Evolutionary conservation across 768 basidiomycete species (phyloP).

Genomic region (Auricularia heimuer): DNA sequence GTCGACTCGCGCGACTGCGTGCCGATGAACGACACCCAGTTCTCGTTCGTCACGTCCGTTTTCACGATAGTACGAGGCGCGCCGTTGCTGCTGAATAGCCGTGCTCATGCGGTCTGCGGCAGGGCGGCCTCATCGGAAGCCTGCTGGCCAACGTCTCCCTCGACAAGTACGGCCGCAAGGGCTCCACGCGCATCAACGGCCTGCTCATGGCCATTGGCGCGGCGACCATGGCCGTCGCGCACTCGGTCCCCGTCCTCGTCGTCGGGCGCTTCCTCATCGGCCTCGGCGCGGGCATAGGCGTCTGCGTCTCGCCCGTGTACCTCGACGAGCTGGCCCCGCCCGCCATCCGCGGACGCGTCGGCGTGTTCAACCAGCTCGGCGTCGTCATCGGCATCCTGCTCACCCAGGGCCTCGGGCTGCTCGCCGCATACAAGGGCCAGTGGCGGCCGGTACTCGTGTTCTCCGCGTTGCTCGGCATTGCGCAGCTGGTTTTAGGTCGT

Average conservation of each 20-base stretch:
- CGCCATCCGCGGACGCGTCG: constrained; percentile 63
- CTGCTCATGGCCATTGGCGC: constrained; percentile 48
- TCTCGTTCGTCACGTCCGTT: constrained; percentile 74
- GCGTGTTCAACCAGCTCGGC: constrained; percentile 70
- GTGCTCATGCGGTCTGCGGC: constrained; percentile 3
- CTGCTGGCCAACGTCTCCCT: constrained; percentile 55
- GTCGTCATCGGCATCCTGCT: constrained; percentile 81
- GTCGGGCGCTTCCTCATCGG: constrained; percentile 65
- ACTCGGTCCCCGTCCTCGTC: constrained; percentile 43
- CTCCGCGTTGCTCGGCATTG: constrained; percentile 44
- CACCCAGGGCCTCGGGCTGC: constrained; percentile 71
- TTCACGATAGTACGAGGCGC: constrained; percentile 42
- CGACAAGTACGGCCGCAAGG: constrained; percentile 62
- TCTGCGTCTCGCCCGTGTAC: constrained; percentile 77
- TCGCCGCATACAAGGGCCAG: constrained; percentile 52
- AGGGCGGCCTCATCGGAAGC: constrained; percentile 80
- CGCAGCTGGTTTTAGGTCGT: constrained; percentile 47
- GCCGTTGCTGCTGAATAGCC: neutral
- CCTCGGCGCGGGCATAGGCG: constrained; percentile 59
- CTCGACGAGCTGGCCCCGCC: constrained; percentile 78
- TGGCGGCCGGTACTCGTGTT: constrained; percentile 67
- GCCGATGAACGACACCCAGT: constrained; percentile 63
- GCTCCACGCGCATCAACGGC: constrained; percentile 52
- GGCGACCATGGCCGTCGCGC: constrained; percentile 53
- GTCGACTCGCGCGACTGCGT: constrained; percentile 44